A percentile compares a stretch with the other conserved stretches of the same genome.
These are phyloP conservation scores for Pseudozyma tsukubaensis DNA, from an alignment of 1,284 basidiomycete genomes.

Conservation along the genomic window DNA sequence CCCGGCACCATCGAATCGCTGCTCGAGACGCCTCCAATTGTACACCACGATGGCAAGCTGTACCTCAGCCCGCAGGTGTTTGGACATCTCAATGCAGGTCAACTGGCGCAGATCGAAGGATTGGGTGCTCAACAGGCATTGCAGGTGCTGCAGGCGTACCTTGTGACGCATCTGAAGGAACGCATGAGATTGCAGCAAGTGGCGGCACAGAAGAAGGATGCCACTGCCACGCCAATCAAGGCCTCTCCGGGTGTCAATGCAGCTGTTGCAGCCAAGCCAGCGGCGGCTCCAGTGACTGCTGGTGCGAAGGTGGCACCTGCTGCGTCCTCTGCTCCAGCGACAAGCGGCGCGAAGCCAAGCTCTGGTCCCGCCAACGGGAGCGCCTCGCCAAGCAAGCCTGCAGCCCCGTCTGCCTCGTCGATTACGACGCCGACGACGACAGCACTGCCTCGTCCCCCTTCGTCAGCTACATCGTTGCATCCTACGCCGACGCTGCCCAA, in stretches of 20 bases:
- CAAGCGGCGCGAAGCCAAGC: slow-evolving; percentile 1
- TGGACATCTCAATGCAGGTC: slow-evolving; percentile 78
- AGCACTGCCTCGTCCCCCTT: slow-evolving; percentile 29
- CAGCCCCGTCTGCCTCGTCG: not conserved
- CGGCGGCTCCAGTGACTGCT: slow-evolving; percentile 1
- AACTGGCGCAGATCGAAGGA: slow-evolving; percentile 80
- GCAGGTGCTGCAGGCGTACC: slow-evolving; percentile 82
- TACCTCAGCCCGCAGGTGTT: slow-evolving; percentile 87
- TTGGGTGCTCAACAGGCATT: slow-evolving; percentile 85
- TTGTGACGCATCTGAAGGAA: slow-evolving; percentile 86
- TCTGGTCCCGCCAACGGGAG: slow-evolving; percentile 11
- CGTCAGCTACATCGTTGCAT: slow-evolving; percentile 23
- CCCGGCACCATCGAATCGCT: slow-evolving; percentile 66
- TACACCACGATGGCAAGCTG: slow-evolving; percentile 84
- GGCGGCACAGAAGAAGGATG: slow-evolving; percentile 47
- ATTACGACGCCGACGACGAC: slow-evolving; percentile 8
- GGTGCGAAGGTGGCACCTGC: not conserved
- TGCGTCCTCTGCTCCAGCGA: not conserved
- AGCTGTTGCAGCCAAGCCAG: slow-evolving; percentile 14
- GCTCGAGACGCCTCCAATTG: slow-evolving; percentile 77
- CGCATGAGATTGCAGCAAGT: slow-evolving; percentile 72
- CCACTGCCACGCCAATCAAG: slow-evolving; percentile 4
- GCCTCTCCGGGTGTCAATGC: slow-evolving; percentile 3
- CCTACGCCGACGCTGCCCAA: slow-evolving; percentile 34
- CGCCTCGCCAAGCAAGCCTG: slow-evolving; percentile 15